Evolutionary conservation across 306 rosid species (phyloP), one percentile per base, ranked within the genome.

Genomic region (Prunus padus): DNA sequence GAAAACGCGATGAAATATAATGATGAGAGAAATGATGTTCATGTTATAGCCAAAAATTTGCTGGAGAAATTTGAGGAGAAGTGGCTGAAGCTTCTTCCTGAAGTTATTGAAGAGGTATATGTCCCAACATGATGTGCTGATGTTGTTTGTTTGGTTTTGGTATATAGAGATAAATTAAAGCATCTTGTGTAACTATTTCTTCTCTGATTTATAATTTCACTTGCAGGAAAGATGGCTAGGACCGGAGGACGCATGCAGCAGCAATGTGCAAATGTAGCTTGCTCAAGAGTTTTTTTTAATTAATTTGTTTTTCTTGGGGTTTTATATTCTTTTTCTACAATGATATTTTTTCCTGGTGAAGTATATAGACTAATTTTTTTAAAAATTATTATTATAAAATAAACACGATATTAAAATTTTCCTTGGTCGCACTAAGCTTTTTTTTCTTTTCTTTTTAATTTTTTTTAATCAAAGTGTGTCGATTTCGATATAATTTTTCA

Each of bases 1-100:
- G 85, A 91, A 84, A 91, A 94, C 75, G 96, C 96, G 22, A 94
- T 88, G 93, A 91, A 83, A 73, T 94, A 94, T 85, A 91, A 94
- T 71, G 96, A 88, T 0, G 97, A 90, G 71, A 90, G 77, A 86
- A 88, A 93, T 77, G 92, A 91, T 86, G 96, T 90, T 79, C 96
- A 94, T 33, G 87, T 87, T 73, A 91, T 90, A 96, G 98, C 97
- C 76, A 91, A 94, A 80, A 88, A 89, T 54, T 87, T 94, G 84
- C 73, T 90, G 85, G 91, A 73, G 31, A 94, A 84, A 76, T 89
- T 90, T 80, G 98, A 91, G 88, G 98, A 91, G 84, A 91, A 90
- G 84, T 94, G 98, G 98, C 84, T 86, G 78, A 87, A 82, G 73
- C 83, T 91, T 84, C 84, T 91, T 76, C 97, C 98, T 31, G 92